Evolutionary conservation across 495 filamentous ascomycete genomes (phyloP), one percentile per base, ranked within the genome.

Genomic region (Oleoguttula mirabilis): DNA sequence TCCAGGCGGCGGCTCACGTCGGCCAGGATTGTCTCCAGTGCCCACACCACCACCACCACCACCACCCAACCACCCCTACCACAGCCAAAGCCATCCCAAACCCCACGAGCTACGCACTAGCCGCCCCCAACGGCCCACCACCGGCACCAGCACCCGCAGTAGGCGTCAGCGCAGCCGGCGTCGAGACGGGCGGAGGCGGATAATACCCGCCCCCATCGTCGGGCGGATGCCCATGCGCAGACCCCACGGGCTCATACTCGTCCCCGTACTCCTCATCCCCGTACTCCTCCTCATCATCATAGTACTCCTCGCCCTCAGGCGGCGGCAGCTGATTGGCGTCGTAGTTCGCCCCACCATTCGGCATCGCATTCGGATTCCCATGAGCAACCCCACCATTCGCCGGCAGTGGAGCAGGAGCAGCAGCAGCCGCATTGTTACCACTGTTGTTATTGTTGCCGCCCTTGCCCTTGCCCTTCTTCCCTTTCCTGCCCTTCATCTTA

Each of bases 401-500:
- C 28, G 20, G 14, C 23, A 17, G 6, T 21, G 11, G 19, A 10
- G 39, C 24, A 7, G 11, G 19, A 10, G 39, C 24, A 7, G 47
- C 35, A 28, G 12, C 36, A n/a, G 36, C 48, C 14, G 24, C 28
- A 22, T 43, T 48, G n/a, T n/a, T n/a, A n/a, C n/a, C n/a, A 15
- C n/a, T 14, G 23, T 35, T 41, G 3, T 33, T 23, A 19, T 32
- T 45, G 23, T 54, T 50, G 20, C 72, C 61, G n/a, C 56, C 41
- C 51, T 79, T 81, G 62, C 75, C 81, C 6, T 71, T 73, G 32
- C 65, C 77, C 70, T 80, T 81, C 62, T 80, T 80, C 25, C 71
- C 70, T 68, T 94, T 94, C 24, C 85, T 75, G 37, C 82, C 82
- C 57, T 92, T 94, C 76, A 88, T 87, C 67, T 93, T 93, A 23